A percentile compares a stretch with the other conserved stretches of the same genome.
These are phyloP conservation scores for Talaromyces liani DNA, from an alignment of 495 filamentous ascomycete species.

Conservation along the genomic window DNA sequence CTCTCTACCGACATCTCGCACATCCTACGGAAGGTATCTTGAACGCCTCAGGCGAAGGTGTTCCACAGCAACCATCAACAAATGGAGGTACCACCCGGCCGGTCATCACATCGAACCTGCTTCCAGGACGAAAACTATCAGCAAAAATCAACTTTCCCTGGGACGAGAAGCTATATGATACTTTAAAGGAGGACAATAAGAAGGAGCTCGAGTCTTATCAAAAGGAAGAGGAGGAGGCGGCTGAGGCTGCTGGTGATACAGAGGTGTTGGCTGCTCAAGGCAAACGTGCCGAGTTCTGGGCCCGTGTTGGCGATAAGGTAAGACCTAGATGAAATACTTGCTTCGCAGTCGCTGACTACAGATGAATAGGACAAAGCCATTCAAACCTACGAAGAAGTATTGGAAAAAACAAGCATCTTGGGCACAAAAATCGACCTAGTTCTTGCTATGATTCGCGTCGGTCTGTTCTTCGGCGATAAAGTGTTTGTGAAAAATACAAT, in stretches of 20 bases:
- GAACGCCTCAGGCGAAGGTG: slow-evolving; percentile 67
- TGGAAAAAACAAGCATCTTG: slow-evolving; percentile 88
- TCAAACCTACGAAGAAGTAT: slow-evolving; percentile 80
- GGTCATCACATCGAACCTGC: slow-evolving; percentile 49
- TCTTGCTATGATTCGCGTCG: slow-evolving; percentile 89
- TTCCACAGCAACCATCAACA: slow-evolving; percentile 49
- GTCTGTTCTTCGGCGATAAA: slow-evolving; percentile 91
- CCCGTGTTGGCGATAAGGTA: slow-evolving; percentile 92
- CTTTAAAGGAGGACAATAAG: slow-evolving; percentile 79
- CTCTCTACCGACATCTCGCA: slow-evolving; percentile 89
- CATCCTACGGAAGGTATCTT: slow-evolving; percentile 90
- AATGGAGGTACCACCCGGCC: slow-evolving; percentile 50
- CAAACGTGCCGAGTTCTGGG: slow-evolving; percentile 93
- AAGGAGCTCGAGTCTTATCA: slow-evolving; percentile 84
- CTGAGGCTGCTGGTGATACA: slow-evolving; percentile 91
- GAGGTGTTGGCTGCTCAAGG: slow-evolving; percentile 88
- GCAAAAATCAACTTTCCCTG: slow-evolving; percentile 67
- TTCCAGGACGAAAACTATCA: slow-evolving; percentile 57
- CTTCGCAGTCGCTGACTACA: no score
- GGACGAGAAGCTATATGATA: slow-evolving; percentile 85
- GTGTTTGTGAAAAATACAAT: slow-evolving; percentile 86
- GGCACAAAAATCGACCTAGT: slow-evolving; percentile 96
- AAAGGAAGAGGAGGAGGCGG: slow-evolving; percentile 91
- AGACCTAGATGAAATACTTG: slow-evolving; percentile 11
- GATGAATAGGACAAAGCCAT: slow-evolving; percentile 76